Percentiles rank a stretch among this genome's conserved stretches.
Conservation (phyloP, 768 basidiomycete species). For the Xerocomus brunneocitrinus region DNA sequence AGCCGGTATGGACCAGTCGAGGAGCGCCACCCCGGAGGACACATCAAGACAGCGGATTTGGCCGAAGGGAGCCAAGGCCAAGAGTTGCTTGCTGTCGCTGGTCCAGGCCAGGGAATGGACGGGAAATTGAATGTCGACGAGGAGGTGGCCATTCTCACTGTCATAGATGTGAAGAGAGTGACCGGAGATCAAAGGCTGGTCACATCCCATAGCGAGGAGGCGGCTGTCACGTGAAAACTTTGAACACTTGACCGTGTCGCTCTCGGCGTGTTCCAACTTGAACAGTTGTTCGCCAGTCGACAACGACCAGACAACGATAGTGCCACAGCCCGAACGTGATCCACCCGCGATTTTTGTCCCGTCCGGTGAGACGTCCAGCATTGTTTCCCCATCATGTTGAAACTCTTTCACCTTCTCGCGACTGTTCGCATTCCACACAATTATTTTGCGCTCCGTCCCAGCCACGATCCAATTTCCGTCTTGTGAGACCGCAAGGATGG, state of each 20-base stretch:
- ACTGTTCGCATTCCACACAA: not conserved
- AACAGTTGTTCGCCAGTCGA: not conserved
- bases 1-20: not conserved
- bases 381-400: not conserved
- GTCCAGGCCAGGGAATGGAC: not conserved
- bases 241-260: no score
- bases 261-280: not conserved
- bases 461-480: not conserved
- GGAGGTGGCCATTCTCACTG: not conserved
- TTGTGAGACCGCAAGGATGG: no score
- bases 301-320: not conserved
- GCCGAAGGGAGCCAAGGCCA: not conserved
- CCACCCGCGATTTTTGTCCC: not conserved
- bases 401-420: not conserved
- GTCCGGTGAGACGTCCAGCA: not conserved
- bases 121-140: not conserved
- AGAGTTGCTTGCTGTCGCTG: not conserved
- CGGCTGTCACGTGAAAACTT: not conserved
- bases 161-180: not conserved
- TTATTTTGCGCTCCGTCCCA: not conserved
- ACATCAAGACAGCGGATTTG: not conserved
- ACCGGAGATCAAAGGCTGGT: no score
- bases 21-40: not conserved
- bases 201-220: not conserved
- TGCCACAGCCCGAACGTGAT: not conserved